Base-by-base conservation (phyloP, 169 alveolate genomes). In the Pseudocohnilembus persalinus region DNA sequence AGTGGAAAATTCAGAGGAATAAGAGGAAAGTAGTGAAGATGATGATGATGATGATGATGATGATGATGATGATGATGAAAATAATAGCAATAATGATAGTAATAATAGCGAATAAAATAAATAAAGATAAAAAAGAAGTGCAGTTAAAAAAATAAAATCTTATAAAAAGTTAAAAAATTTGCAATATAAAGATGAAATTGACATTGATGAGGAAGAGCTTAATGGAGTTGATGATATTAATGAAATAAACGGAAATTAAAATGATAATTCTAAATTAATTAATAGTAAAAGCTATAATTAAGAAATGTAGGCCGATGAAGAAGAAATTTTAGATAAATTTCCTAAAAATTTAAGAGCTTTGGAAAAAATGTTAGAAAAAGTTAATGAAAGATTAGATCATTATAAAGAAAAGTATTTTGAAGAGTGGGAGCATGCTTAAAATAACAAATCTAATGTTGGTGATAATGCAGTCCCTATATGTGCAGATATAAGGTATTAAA, bases 401-500 rank as follows among this genome's bases (percentile, higher is more conserved):
- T 84, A 89, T 28, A 88, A 89, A 78, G 32, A 75, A 49, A 31
- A 74, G 33, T 89, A 75, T 75, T 80, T 84, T n/a, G 64, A 87
- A 75, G 88, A 90, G 64, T 31, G 28, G 29, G 35, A 65, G 31
- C 83, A 81, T 65, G 80, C 33, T 73, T 64, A 73, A 29, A 33
- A 75, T n/a, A 82, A 87, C 34, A 83, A 76, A 29, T 83, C 86
- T 31, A 33, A 49, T 74, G 77, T 81, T 30, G 82, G 83, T 76
- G 88, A 83, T 81, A 82, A 84, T 73, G 85, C 90, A 0, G 86
- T 84, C 29, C 92, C 88, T 32, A 90, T 88, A 63, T 84, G 94
- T 73, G 82, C 84, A 33, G 94, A 91, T 81, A 86, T 92, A 31
- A 92, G 92, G 49, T 29, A 73, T 26, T n/a, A 73, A 32, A 74